A percentile compares a stretch with the other conserved stretches of the same genome.
These are phyloP conservation scores for Fusarium luffae DNA, from an alignment of 2,329 filamentous ascomycete genomes.

Conservation along the genomic window DNA sequence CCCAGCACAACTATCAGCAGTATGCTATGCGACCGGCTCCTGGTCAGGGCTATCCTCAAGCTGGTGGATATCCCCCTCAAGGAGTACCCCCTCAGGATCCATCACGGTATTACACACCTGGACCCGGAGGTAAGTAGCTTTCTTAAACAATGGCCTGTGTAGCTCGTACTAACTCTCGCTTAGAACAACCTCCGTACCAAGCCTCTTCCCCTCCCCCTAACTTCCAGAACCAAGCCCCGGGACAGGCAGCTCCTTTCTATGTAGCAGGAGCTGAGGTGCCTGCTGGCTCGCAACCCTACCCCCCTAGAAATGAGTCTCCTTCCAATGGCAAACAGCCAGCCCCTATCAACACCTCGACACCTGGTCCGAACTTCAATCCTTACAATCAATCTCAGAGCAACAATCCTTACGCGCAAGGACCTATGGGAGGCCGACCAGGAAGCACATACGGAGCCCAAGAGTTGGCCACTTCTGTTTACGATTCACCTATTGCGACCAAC, in stretches of 20 bases:
- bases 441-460: slow-evolving; percentile 81
- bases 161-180: slow-evolving; percentile 23
- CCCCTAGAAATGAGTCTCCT: slow-evolving; percentile 63
- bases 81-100: slow-evolving; percentile 66
- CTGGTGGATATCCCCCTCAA: slow-evolving; percentile 55
- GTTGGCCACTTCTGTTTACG: slow-evolving; percentile 80
- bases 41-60: slow-evolving; percentile 58
- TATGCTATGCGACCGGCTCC: slow-evolving; percentile 66
- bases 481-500: slow-evolving; percentile 73
- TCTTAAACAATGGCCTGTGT: background rate
- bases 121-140: slow-evolving; percentile 51
- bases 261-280: slow-evolving; percentile 68
- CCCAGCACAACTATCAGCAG: slow-evolving; percentile 80
- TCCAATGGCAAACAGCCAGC: slow-evolving; percentile 61
- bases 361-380: slow-evolving; percentile 56
- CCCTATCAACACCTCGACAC: slow-evolving; percentile 64
- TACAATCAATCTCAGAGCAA: slow-evolving; percentile 55
- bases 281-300: slow-evolving; percentile 59
- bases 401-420: slow-evolving; percentile 58
- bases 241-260: slow-evolving; percentile 71
- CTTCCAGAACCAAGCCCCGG: slow-evolving; percentile 64
- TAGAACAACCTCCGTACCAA: slow-evolving; percentile 61
- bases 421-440: slow-evolving; percentile 65
- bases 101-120: slow-evolving; percentile 76
- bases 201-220: slow-evolving; percentile 63